phyloP scores from a whole-genome alignment of 2,329 filamentous ascomycete genomes.

The Didymella glomerata region DNA sequence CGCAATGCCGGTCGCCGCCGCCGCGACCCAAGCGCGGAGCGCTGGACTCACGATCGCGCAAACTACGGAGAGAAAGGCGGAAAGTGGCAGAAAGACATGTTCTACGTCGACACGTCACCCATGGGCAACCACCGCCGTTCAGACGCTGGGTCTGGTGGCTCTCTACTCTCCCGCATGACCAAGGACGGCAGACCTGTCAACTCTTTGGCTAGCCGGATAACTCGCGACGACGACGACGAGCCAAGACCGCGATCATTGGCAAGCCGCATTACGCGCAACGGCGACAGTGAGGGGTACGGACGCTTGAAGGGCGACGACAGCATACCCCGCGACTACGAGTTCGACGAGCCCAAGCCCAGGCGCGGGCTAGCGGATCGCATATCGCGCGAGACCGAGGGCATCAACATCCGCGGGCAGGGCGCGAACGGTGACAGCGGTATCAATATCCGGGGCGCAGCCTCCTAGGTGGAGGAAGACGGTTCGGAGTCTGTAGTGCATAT shows the following conservation, averaged over 20 bases:
- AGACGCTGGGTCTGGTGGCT: slow-evolving; percentile 39
- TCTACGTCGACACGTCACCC: slow-evolving; percentile 48
- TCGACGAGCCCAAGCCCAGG: slow-evolving; percentile 34
- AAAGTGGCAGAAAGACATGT: slow-evolving; percentile 38
- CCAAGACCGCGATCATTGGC: slow-evolving; percentile 34
- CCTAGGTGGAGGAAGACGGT: slow-evolving; percentile 23
- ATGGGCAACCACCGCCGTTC: slow-evolving; percentile 56
- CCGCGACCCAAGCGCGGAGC: slow-evolving; percentile 37
- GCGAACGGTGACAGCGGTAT: slow-evolving; percentile 34
- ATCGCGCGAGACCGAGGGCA: slow-evolving; percentile 31
- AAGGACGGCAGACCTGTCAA: slow-evolving; percentile 45
- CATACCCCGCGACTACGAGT: slow-evolving; percentile 35
- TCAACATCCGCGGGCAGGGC: slow-evolving; percentile 46
- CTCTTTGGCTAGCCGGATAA: slow-evolving; percentile 44
- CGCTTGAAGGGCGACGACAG: slow-evolving; percentile 45
- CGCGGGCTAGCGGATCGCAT: slow-evolving; percentile 28
- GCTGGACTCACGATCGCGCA: slow-evolving; percentile 45
- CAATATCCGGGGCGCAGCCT: slow-evolving; percentile 45
- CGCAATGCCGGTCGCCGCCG: slow-evolving; percentile 42
- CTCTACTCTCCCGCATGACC: slow-evolving; percentile 46
- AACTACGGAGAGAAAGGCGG: slow-evolving; percentile 31
- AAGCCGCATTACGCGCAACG: slow-evolving; percentile 42
- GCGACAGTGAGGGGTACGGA: slow-evolving; percentile 35
- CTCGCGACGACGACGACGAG: slow-evolving; percentile 35
- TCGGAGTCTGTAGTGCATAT: background rate